A percentile compares a stretch with the other conserved stretches of the same genome.
These are phyloP conservation scores for Linnemannia schmuckeri DNA, from an alignment of 192 early-diverging fungal species.

Conservation along the genomic window DNA sequence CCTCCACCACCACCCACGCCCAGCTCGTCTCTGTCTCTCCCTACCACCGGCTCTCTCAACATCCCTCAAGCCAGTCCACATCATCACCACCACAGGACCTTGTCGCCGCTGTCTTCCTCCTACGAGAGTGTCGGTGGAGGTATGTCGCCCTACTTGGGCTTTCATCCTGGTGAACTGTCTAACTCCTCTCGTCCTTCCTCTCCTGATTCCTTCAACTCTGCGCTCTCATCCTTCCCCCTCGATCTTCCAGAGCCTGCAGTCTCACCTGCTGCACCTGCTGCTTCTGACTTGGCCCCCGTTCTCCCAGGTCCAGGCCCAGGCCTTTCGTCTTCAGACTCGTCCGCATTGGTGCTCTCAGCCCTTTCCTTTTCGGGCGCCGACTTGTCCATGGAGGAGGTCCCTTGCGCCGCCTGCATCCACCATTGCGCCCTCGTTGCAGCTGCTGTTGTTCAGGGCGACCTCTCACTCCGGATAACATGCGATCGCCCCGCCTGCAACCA, in stretches of 20 bases:
- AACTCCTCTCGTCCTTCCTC: slow-evolving; percentile 21
- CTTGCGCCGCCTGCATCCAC: slow-evolving; percentile 60
- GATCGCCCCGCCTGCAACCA: slow-evolving; percentile 51
- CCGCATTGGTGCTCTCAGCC: slow-evolving; percentile 21
- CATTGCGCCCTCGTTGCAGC: slow-evolving; percentile 62
- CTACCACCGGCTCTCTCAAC: not conserved
- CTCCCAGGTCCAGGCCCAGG: not conserved
- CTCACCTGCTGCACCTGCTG: not conserved
- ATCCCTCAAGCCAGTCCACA: not conserved
- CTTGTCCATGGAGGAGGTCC: slow-evolving; percentile 38
- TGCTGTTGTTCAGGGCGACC: slow-evolving; percentile 61
- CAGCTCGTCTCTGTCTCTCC: not conserved
- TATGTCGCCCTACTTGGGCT: not conserved
- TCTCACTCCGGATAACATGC: slow-evolving; percentile 60
- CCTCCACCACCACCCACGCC: not conserved
- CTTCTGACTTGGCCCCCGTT: not conserved
- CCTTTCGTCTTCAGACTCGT: slow-evolving; percentile 2
- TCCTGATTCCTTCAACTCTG: slow-evolving; percentile 38
- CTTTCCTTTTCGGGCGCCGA: slow-evolving; percentile 10
- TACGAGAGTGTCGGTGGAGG: not conserved
- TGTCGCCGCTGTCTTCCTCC: not conserved
- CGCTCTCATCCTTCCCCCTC: slow-evolving; percentile 10
- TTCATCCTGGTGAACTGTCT: slow-evolving; percentile 3
- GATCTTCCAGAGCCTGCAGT: not conserved
- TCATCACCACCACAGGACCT: not conserved